These are phyloP conservation scores for Ceratocystis destructans DNA, from an alignment of 2,329 filamentous ascomycete species.

Conservation along the genomic window DNA sequence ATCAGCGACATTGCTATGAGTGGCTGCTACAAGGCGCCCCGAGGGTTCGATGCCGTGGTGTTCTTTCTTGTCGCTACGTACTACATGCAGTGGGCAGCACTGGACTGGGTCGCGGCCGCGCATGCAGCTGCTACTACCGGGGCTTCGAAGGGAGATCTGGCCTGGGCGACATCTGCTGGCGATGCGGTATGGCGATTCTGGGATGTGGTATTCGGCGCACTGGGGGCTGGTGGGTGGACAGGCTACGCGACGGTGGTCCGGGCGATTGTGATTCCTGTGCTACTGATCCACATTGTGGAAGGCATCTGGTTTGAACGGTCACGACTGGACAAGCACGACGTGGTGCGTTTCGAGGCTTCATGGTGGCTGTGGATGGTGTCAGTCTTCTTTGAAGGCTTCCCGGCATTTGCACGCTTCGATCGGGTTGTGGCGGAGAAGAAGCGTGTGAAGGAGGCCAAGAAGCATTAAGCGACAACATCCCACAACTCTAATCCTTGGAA, in stretches of 20 bases:
- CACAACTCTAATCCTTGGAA: background rate
- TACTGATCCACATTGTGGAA: constrained; percentile 54
- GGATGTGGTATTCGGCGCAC: constrained; percentile 36
- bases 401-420: constrained; percentile 35
- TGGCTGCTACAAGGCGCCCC: constrained; percentile 29
- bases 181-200: constrained; percentile 37
- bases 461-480: constrained; percentile 25
- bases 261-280: constrained; percentile 42
- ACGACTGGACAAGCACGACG: constrained; percentile 35
- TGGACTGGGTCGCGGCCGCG: constrained; percentile 1
- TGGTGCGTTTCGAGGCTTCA: constrained; percentile 31
- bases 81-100: constrained; percentile 27
- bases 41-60: constrained; percentile 22
- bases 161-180: constrained; percentile 34
- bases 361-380: constrained; percentile 44
- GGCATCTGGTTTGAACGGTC: constrained; percentile 37
- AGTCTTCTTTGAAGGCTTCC: constrained; percentile 41
- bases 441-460: constrained; percentile 30
- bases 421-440: constrained; percentile 30
- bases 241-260: constrained; percentile 47
- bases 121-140: background rate
- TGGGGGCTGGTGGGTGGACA: constrained; percentile 34
- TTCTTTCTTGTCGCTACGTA: constrained; percentile 42
- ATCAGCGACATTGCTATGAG: constrained; percentile 36
- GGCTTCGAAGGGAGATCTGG: background rate